Evolutionary conservation across 2,329 filamentous ascomycete genomes (phyloP), one percentile per base, ranked within the genome.

Genomic region (Lachnellula willkommii): DNA sequence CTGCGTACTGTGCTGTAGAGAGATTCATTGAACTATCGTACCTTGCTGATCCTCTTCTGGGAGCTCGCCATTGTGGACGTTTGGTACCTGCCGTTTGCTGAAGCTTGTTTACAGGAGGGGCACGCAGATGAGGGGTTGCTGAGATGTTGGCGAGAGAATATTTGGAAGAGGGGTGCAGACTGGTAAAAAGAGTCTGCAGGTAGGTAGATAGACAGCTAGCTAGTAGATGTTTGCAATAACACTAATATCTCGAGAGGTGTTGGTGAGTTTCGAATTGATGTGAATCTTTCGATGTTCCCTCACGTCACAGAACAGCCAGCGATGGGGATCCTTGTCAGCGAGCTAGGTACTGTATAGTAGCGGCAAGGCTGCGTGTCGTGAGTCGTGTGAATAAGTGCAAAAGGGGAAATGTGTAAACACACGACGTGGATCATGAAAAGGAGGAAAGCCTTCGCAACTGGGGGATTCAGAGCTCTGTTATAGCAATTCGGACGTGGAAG

Each of bases 21-120:
- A 7, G 15, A 24, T 35, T 5, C 4, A 22, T 45, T 11, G 14
- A 32, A n/a, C 40, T 6, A 36, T 8, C 39, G 36, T 53, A 53
- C 66, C 60, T 68, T 69, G 35, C 59, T 48, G 50, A 69, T 67
- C 51, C 67, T 63, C 57, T 66, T 66, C 57, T 65, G 61, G 46
- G 55, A 56, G 56, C 60, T 61, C 20, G 63, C 63, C 65, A 67
- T 68, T 37, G 32, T 59, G 57, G 45, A 51, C 12, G 46, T 52
- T 24, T 50, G 50, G 40, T 50, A 14, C n/a, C 17, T 47, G 17
- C 17, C 6, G n/a, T 47, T 22, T 20, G 17, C 12, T 52, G 35
- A 8, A 32, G 40, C 48, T 40, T 56, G 39, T 50, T 48, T 55
- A 47, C 9, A 32, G 28, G 28, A 53, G 20, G 52, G 49, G 53